Base-by-base conservation (phyloP, 2,329 filamentous ascomycete species). In the Fusarium foetens region DNA sequence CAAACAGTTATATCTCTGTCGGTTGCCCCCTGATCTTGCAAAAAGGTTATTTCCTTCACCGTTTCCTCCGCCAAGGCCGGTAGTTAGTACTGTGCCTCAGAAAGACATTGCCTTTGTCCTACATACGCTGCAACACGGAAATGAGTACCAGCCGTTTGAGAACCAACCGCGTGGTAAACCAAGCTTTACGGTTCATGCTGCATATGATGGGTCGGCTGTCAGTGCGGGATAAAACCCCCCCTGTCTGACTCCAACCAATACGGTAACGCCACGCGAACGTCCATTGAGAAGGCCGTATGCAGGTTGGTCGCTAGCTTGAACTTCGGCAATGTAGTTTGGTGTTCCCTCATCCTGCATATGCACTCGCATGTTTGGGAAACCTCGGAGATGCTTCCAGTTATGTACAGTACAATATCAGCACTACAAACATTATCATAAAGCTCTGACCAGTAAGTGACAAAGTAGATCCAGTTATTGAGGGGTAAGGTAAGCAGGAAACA, bases 381-480 rank as follows among this genome's bases (percentile, higher is more conserved):
- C 23, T n/a, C 49, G 49, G 49, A 39, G 17, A 39, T 41, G 25
- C 19, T 53, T 53, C 49, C 33, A 53, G 49, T 41, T 53, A 38
- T 29, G 33, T 53, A 29, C 8, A 12, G 48, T 35, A 35, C 8
- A 39, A 53, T 53, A 53, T 39, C 49, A 53, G 23, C 49, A 38
- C 33, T 25, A 38, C 33, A n/a, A 27, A 38, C 14, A 53, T 21
- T 10, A 41, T n/a, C 35, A 17, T 14, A 21, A 52, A 36, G 23
- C 33, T n/a, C 19, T 53, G 49, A 53, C 23, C 49, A 41, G 23
- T 17, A 11, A 3, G 23, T 39, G 49, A 29, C 23, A 39, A 38
- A 53, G 10, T n/a, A 53, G 33, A 27, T 53, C 35, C 49, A 53
- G 49, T 53, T 53, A 53, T 53, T 53, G 49, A 53, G 49, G 49